Evolutionary conservation across 805 yeast species (phyloP).

Genomic region (Candida peoriensis): DNA sequence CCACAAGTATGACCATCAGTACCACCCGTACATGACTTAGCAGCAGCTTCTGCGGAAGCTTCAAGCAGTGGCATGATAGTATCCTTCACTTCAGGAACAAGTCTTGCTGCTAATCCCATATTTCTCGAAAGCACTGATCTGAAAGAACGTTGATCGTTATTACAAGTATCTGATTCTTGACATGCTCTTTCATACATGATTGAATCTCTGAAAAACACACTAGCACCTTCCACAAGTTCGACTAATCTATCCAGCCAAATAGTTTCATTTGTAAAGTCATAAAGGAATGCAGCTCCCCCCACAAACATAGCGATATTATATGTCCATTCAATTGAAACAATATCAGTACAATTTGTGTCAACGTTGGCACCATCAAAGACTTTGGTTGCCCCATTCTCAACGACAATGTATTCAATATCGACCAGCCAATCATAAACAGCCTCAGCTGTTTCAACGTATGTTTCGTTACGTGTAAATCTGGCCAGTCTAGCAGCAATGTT

Average conservation of each 20-base stretch:
- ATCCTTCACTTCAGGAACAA: constrained; percentile 48
- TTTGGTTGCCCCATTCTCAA: constrained; percentile 25
- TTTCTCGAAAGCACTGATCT: constrained; percentile 61
- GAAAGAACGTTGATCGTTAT: constrained; percentile 74
- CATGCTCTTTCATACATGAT: constrained; percentile 64
- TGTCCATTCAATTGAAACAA: constrained; percentile 53
- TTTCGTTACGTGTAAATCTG: constrained; percentile 49
- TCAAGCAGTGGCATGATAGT: constrained; percentile 37
- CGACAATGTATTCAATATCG: constrained; percentile 41
- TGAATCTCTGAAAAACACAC: constrained; percentile 41
- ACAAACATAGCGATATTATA: constrained; percentile 65
- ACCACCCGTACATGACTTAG: constrained; percentile 69
- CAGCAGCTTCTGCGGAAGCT: constrained; percentile 62
- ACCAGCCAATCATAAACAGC: constrained; percentile 57
- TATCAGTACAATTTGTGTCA: constrained; percentile 39
- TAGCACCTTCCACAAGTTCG: constrained; percentile 40
- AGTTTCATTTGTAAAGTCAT: constrained; percentile 50
- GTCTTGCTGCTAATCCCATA: constrained; percentile 49
- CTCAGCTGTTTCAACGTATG: constrained; percentile 52
- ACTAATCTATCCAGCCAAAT: constrained; percentile 47
- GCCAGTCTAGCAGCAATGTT: constrained; percentile 61
- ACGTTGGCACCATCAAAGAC: constrained; percentile 61
- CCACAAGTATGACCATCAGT: constrained; percentile 75
- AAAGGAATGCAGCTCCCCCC: constrained; percentile 66
- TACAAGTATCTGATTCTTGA: constrained; percentile 48